Evolutionary conservation across 441 rosid species (phyloP).

Genomic region (Brassica balearica): DNA sequence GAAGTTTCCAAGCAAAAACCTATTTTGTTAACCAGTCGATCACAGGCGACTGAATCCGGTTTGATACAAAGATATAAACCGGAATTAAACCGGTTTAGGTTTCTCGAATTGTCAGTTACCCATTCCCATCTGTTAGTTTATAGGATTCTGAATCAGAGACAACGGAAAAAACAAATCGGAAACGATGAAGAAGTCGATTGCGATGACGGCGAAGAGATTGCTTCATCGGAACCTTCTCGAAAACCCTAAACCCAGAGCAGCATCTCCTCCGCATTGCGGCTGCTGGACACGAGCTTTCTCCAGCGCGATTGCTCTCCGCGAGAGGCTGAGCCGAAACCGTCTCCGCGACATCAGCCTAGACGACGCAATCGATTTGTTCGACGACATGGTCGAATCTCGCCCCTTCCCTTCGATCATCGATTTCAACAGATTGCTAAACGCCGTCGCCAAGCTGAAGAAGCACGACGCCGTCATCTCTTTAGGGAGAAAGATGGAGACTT

Average conservation of each 20-base stretch:
- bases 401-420: neutral
- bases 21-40: neutral
- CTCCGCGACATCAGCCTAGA: neutral
- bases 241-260: neutral
- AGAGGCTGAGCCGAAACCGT: neutral
- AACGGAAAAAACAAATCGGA: too few species aligned
- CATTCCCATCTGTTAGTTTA: neutral
- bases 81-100: neutral
- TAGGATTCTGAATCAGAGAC: too few species aligned
- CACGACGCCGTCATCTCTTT: neutral
- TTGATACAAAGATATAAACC: neutral
- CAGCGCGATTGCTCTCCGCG: neutral
- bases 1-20: neutral
- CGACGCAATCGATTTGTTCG: neutral
- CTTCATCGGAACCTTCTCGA: too few species aligned
- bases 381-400: neutral
- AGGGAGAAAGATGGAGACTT: neutral
- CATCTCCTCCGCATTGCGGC: neutral
- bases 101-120: neutral
- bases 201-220: too few species aligned
- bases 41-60: neutral
- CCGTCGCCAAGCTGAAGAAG: neutral
- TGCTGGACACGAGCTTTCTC: neutral
- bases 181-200: too few species aligned
- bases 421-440: neutral